phyloP scores from a whole-genome alignment of 1,139 yeast genomes.

The Arxiozyma slooffiae region DNA sequence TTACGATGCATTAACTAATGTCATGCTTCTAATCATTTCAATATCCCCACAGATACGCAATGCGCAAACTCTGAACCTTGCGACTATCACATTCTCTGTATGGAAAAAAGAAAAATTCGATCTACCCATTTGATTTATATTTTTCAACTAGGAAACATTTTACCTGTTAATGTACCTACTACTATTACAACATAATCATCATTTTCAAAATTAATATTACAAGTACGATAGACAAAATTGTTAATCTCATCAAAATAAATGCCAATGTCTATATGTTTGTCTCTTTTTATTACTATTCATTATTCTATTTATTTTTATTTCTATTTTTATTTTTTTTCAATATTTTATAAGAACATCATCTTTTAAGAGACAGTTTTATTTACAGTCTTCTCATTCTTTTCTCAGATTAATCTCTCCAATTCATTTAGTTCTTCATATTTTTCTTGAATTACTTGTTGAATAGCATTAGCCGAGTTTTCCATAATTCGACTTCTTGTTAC shows the following conservation, averaged over 20 bases:
- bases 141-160: background rate
- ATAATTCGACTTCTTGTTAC: slow-evolving; percentile 8
- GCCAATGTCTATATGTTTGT: too few species aligned
- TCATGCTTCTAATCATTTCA: background rate
- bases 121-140: background rate
- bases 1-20: too few species aligned
- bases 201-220: too few species aligned
- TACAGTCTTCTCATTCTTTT: slow-evolving; percentile 6
- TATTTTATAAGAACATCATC: background rate
- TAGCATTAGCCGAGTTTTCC: slow-evolving; percentile 11
- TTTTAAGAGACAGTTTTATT: background rate
- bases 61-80: background rate
- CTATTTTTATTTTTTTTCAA: too few species aligned
- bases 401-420: slow-evolving; percentile 15
- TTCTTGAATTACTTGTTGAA: slow-evolving; percentile 20
- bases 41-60: too few species aligned
- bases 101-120: background rate
- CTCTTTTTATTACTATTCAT: background rate
- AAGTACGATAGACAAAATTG: too few species aligned
- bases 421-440: slow-evolving; percentile 21
- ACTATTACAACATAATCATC: background rate
- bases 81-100: background rate
- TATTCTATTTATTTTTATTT: too few species aligned
- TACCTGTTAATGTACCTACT: too few species aligned
- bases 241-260: too few species aligned